Evolutionary conservation across 306 rosid genomes (phyloP).

Genomic region (Prunus mongolica): DNA sequence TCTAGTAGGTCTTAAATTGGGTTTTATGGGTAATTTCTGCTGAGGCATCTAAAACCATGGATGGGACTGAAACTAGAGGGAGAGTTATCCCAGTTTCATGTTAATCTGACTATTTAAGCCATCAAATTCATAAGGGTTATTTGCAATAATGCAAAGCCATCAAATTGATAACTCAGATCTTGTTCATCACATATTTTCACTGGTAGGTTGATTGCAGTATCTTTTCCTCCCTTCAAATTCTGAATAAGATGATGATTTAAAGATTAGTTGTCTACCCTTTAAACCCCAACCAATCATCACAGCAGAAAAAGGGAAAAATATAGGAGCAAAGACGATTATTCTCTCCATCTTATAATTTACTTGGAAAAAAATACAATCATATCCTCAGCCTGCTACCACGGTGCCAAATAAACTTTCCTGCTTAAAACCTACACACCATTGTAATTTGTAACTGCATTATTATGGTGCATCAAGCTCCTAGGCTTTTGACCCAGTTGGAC

Average conservation of each 20-base stretch:
- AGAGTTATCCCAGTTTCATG: not conserved
- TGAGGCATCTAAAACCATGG: too few relatives aligned
- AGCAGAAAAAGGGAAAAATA: not conserved
- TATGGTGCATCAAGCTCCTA: not conserved
- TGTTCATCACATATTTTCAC: not conserved
- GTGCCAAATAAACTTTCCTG: too few relatives aligned
- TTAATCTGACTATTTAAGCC: not conserved
- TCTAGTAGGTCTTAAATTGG: too few relatives aligned
- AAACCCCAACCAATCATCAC: not conserved
- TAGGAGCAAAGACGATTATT: not conserved
- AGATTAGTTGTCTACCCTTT: not conserved
- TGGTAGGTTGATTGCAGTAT: not conserved
- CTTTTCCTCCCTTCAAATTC: not conserved
- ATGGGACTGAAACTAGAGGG: too few relatives aligned
- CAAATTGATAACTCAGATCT: not conserved
- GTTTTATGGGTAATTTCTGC: too few relatives aligned
- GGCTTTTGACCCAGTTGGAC: not conserved
- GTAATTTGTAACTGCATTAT: too few relatives aligned
- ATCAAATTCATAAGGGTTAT: not conserved
- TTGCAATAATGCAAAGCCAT: not conserved
- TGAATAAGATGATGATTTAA: not conserved
- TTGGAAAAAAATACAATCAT: not conserved
- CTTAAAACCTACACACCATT: too few relatives aligned
- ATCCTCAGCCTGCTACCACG: not conserved
- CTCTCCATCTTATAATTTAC: not conserved